Conservation (phyloP, 2,329 filamentous ascomycete genomes). For the Trichoderma guizhouense region DNA sequence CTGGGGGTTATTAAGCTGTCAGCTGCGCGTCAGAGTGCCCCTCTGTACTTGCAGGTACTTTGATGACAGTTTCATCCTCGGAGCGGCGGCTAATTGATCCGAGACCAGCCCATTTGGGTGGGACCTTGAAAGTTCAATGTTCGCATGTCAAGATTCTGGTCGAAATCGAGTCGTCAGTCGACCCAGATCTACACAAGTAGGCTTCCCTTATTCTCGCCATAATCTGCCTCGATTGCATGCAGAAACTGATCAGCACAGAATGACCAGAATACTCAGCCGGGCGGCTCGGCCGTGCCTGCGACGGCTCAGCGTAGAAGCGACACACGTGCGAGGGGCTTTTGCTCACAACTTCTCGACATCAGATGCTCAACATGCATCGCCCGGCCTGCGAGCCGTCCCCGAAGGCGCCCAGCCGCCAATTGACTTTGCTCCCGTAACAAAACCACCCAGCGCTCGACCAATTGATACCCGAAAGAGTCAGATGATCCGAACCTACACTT, state of each 20-base stretch:
- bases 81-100: constrained; percentile 20
- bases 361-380: constrained; percentile 25
- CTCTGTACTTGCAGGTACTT: background rate
- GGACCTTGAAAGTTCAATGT: constrained; percentile 14
- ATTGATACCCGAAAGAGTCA: constrained; percentile 89
- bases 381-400: constrained; percentile 9
- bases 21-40: background rate
- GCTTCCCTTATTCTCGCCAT: background rate
- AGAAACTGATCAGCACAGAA: constrained; percentile 13
- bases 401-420: constrained; percentile 36
- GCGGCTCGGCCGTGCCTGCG: constrained; percentile 24
- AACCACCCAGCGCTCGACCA: constrained; percentile 84
- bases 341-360: constrained; percentile 30
- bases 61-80: background rate
- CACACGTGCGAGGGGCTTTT: constrained; percentile 20
- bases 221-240: too few relatives aligned
- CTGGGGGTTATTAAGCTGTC: background rate
- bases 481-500: constrained; percentile 80
- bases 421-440: constrained; percentile 60
- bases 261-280: constrained; percentile 22
- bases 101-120: background rate
- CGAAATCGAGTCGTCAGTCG: background rate
- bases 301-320: constrained; percentile 15
- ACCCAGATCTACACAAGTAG: background rate
- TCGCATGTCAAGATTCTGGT: background rate